phyloP scores from a whole-genome alignment of 345 rosid genomes.

The Combretum micranthum region DNA sequence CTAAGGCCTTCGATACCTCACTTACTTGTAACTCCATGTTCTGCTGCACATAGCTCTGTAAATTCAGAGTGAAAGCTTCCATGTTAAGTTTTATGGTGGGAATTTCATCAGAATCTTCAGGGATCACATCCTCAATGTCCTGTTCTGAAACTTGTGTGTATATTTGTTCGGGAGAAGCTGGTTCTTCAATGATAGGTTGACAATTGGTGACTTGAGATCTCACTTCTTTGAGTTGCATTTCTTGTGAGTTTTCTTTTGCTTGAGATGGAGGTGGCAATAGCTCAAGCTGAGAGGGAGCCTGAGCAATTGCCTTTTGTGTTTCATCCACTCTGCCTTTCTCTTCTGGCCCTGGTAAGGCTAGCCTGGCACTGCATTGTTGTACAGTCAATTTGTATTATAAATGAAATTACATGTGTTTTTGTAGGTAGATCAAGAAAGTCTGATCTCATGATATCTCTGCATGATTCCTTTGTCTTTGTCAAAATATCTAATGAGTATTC shows the following conservation, averaged over 20 bases:
- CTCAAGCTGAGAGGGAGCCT: conserved; percentile 23
- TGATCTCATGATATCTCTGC: no score
- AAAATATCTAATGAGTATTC: no score
- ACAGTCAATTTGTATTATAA: conserved; percentile 10
- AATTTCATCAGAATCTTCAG: conserved; percentile 69
- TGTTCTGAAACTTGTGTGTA: conserved; percentile 27
- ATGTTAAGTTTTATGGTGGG: conserved; percentile 71
- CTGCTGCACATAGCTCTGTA: conserved; percentile 60
- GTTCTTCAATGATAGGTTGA: conserved; percentile 84
- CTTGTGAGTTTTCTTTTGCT: conserved; percentile 29
- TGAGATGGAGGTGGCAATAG: conserved; percentile 31
- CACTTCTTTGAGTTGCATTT: conserved; percentile 19
- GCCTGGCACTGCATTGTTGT: conserved; percentile 61
- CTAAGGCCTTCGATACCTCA: conserved; percentile 69
- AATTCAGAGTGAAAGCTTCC: conserved; percentile 54
- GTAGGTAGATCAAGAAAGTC: no score
- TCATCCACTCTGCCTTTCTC: conserved; percentile 29
- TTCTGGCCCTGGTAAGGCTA: conserved; percentile 73
- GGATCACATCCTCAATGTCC: conserved; percentile 66
- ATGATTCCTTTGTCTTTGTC: no score
- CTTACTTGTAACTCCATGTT: conserved; percentile 62
- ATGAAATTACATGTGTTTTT: background rate
- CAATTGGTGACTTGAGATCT: conserved; percentile 23
- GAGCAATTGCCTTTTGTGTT: background rate
- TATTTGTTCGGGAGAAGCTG: conserved; percentile 71